Evolutionary conservation across 2,329 filamentous ascomycete species (phyloP).

Genomic region (Colletotrichum cereale): DNA sequence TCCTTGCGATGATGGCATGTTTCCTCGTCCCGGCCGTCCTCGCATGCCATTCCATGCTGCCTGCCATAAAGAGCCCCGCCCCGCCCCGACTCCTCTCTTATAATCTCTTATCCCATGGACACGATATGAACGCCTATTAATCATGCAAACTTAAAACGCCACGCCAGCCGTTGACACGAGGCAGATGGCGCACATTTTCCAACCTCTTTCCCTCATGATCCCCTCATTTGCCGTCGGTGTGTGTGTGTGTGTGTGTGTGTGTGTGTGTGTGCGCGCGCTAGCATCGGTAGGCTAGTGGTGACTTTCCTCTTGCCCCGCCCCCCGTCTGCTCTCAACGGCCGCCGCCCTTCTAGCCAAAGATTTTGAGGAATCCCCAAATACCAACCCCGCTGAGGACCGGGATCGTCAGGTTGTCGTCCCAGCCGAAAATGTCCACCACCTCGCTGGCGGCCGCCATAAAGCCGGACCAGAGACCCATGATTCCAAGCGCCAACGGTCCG

Average conservation of each 20-base stretch:
- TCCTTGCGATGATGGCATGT: slow-evolving; percentile 32
- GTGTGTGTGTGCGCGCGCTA: not conserved
- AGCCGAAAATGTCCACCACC: slow-evolving; percentile 89
- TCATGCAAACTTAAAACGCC: slow-evolving; percentile 35
- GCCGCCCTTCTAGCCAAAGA: slow-evolving; percentile 73
- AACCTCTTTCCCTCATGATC: slow-evolving; percentile 31
- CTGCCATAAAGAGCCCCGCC: not conserved
- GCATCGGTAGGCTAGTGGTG: slow-evolving; percentile 31
- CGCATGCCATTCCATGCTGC: slow-evolving; percentile 20
- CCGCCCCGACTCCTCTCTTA: not conserved
- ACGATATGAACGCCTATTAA: slow-evolving; percentile 36
- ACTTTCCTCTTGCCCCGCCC: not conserved
- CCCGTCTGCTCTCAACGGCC: slow-evolving; percentile 16
- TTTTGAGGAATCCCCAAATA: slow-evolving; percentile 90
- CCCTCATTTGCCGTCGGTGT: slow-evolving; percentile 17
- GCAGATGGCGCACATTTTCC: slow-evolving; percentile 4
- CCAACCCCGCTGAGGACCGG: slow-evolving; percentile 90
- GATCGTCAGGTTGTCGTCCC: slow-evolving; percentile 98
- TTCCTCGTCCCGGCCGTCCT: slow-evolving; percentile 30
- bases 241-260: not conserved
- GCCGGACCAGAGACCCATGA: slow-evolving; percentile 90
- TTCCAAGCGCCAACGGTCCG: slow-evolving; percentile 79
- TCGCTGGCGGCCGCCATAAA: slow-evolving; percentile 90
- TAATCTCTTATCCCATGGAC: slow-evolving; percentile 21
- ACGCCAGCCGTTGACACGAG: slow-evolving; percentile 28